Base-by-base conservation (phyloP, 192 early-diverging fungal species). In the Physocladia obscura region DNA sequence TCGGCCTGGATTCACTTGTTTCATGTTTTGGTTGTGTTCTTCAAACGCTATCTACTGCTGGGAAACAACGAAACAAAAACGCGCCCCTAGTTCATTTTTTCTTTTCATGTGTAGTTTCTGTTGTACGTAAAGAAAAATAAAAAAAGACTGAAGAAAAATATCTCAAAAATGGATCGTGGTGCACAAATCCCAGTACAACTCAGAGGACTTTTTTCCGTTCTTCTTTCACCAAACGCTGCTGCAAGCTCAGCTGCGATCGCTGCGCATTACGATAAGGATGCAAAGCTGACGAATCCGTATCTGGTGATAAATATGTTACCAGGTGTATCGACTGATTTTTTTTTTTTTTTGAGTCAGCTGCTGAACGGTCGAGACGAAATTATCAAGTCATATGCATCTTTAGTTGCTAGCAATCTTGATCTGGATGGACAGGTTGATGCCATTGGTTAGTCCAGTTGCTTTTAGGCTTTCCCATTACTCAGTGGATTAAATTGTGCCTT, bases 271-370 rank as follows among this genome's bases (percentile, higher is more conserved):
- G 71, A 73, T 54, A 35, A 29, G 40, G 71, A 77, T 3, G 63
- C 64, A 26, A 59, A 57, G 38, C 70, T 77, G 36, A 74, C 75
- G 27, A 84, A 80, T 49, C 82, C 82, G 30, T 81, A 81, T 56
- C 38, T 84, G 63, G 82, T 80, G 31, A 40, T 24, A 52, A 3
- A 24, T 55, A 19, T n/a, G n/a, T n/a, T n/a, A n/a, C n/a, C n/a
- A n/a, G 39, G 17, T 19, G 2, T n/a, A n/a, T 15, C n/a, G n/a
- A 4, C 39, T 59, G 34, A 39, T 49, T 19, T 38, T 44, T 4
- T 55, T 37, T 47, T n/a, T n/a, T n/a, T n/a, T n/a, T n/a, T n/a
- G n/a, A n/a, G 15, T 4, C 30, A 80, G 79, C 30, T 77, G 3
- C 62, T 82, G 4, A 55, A 67, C 39, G 72, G 72, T 24, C 63